phyloP scores from a whole-genome alignment of 257 asterid species.

The Solanum lycopersicoides region DNA sequence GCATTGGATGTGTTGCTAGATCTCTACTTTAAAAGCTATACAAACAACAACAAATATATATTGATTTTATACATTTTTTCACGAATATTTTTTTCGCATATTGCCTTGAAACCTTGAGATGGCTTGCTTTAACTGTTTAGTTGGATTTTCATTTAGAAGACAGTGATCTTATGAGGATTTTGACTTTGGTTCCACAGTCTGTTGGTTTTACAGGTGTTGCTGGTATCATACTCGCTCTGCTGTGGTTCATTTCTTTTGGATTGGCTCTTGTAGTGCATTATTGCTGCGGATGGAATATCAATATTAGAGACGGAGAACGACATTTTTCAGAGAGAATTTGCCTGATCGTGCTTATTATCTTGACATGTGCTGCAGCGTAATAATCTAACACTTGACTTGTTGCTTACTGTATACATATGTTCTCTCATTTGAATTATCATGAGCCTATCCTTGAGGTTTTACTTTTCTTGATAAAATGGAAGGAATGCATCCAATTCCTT shows the following conservation, averaged over 20 bases:
- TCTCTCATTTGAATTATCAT: background rate
- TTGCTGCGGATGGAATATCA: slow-evolving; percentile 77
- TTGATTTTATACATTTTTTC: background rate
- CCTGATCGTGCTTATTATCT: slow-evolving; percentile 51
- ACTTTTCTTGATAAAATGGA: background rate
- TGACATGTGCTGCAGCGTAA: slow-evolving; percentile 84
- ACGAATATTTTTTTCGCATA: no score
- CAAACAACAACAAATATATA: no score
- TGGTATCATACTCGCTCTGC: slow-evolving; percentile 53
- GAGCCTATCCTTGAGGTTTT: background rate
- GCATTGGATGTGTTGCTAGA: background rate
- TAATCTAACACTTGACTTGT: slow-evolving; percentile 12
- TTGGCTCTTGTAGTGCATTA: slow-evolving; percentile 59
- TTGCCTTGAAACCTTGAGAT: background rate
- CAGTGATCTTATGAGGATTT: background rate
- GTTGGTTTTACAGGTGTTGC: slow-evolving; percentile 88
- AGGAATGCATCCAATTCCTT: background rate
- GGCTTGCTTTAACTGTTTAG: background rate
- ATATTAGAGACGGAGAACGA: slow-evolving; percentile 32
- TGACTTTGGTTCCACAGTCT: slow-evolving; percentile 46
- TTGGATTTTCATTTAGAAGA: background rate
- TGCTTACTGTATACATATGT: background rate
- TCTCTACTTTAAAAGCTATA: background rate
- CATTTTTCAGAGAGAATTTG: slow-evolving; percentile 54
- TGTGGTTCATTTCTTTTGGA: slow-evolving; percentile 90